phyloP scores from a whole-genome alignment of 805 yeast species.

The Yarrowia sp. region DNA sequence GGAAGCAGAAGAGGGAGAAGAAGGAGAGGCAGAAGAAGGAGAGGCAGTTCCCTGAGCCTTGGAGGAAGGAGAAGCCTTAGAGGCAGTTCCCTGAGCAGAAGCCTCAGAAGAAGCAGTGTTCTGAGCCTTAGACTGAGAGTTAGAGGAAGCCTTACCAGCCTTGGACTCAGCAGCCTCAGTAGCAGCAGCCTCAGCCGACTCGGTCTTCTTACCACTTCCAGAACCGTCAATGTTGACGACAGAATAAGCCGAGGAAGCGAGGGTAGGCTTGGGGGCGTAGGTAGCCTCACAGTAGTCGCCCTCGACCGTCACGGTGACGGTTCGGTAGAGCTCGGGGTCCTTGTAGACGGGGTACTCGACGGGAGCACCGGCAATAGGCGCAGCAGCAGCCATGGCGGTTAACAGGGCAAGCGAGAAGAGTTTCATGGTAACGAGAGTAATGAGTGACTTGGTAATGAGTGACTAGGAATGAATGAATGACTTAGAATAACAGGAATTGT shows the following conservation, averaged over 20 bases:
- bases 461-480: too few relatives aligned
- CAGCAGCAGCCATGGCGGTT: constrained; percentile 22
- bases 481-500: too few relatives aligned
- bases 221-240: constrained; percentile 45
- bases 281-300: constrained; percentile 40
- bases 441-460: constrained; percentile 6
- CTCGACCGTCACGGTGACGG: constrained; percentile 43
- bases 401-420: constrained; percentile 16
- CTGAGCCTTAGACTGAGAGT: neutral
- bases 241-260: constrained; percentile 41
- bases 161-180: too few relatives aligned
- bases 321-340: constrained; percentile 39
- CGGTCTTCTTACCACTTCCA: constrained; percentile 19
- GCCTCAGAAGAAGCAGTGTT: neutral
- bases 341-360: constrained; percentile 31
- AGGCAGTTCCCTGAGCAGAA: neutral
- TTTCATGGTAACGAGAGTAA: constrained; percentile 1
- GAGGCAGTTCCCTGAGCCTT: constrained; percentile 2
- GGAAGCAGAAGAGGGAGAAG: constrained; percentile 30
- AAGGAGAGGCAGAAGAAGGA: neutral
- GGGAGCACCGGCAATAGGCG: constrained; percentile 11
- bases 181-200: neutral
- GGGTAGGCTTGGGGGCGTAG: constrained; percentile 40
- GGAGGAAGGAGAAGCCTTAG: constrained; percentile 6
- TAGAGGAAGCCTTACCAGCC: neutral